Conservation (phyloP, 495 filamentous ascomycete species). For the Symbiotaphrina buchneri region DNA sequence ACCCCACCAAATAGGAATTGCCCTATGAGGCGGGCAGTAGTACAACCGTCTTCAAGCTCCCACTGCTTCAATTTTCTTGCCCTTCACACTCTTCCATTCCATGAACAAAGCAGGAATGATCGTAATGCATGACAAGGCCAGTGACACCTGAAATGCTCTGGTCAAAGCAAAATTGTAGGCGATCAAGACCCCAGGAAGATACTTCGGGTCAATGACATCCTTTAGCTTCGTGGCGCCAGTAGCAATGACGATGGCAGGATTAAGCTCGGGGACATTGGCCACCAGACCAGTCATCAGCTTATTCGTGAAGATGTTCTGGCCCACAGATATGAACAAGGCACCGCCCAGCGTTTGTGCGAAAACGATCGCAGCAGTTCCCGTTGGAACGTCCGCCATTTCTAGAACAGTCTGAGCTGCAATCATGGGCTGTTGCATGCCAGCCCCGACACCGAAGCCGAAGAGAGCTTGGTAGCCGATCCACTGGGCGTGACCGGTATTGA, state of each 20-base stretch:
- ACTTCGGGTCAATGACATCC: constrained; percentile 18
- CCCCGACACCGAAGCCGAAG: constrained; percentile 42
- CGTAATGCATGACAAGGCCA: constrained; percentile 28
- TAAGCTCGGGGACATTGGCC: constrained; percentile 18
- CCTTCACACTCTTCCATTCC: constrained; percentile 41
- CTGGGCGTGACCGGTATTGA: constrained; percentile 17
- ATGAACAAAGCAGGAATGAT: constrained; percentile 27
- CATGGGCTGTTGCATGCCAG: constrained; percentile 45
- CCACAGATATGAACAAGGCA: constrained; percentile 40
- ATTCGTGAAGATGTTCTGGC: constrained; percentile 39
- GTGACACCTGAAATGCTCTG: constrained; percentile 25
- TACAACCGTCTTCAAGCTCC: no score
- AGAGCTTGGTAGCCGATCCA: constrained; percentile 35
- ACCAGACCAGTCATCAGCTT: constrained; percentile 24
- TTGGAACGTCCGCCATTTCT: constrained; percentile 28
- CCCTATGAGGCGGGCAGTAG: no score
- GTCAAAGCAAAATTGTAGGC: constrained; percentile 36
- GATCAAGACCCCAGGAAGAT: constrained; percentile 16
- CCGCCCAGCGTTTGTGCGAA: constrained; percentile 45
- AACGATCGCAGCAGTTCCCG: constrained; percentile 39
- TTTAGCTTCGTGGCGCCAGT: constrained; percentile 34
- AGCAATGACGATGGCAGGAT: constrained; percentile 22
- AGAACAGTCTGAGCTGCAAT: constrained; percentile 44
- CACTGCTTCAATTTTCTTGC: constrained; percentile 4
- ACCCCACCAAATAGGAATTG: no score